These are phyloP conservation scores for Articulospora tetracladia DNA, from an alignment of 495 filamentous ascomycete species.

Conservation along the genomic window DNA sequence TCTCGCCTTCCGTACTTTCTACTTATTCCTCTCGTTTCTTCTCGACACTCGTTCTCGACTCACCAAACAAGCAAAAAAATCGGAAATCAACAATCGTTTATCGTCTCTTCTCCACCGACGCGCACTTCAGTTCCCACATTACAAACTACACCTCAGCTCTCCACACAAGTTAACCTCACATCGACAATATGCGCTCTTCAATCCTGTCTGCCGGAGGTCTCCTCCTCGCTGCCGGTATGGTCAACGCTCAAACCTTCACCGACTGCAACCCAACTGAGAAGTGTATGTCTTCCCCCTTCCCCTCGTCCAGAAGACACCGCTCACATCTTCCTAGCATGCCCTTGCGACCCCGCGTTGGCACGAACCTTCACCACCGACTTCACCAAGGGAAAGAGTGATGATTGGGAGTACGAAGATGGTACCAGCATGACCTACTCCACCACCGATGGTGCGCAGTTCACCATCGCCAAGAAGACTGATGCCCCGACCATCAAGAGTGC, in stretches of 20 bases:
- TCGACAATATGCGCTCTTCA: conserved; percentile 17
- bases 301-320: not conserved
- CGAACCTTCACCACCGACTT: conserved; percentile 26
- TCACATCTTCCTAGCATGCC: conserved; percentile 21
- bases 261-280: conserved; percentile 23
- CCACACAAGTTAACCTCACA: not conserved
- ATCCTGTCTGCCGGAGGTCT: conserved; percentile 14
- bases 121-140: not conserved
- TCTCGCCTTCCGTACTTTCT: too few relatives aligned
- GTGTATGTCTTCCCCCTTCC: conserved; percentile 16
- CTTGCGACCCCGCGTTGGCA: conserved; percentile 21
- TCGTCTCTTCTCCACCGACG: not conserved
- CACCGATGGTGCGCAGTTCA: conserved; percentile 21
- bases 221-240: conserved; percentile 13
- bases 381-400: conserved; percentile 17
- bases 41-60: not conserved
- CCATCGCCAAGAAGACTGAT: conserved; percentile 42
- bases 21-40: conserved; percentile 6
- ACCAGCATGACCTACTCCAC: conserved; percentile 21
- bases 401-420: conserved; percentile 14
- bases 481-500: conserved; percentile 65
- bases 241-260: conserved; percentile 26
- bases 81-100: too few relatives aligned
- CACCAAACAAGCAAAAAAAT: too few relatives aligned
- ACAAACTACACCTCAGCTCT: not conserved